Percentiles rank a stretch among this genome's conserved stretches.
Evolutionary conservation across 73 alveolate genomes (phyloP).

Genomic region (Blepharisma stoltei): DNA sequence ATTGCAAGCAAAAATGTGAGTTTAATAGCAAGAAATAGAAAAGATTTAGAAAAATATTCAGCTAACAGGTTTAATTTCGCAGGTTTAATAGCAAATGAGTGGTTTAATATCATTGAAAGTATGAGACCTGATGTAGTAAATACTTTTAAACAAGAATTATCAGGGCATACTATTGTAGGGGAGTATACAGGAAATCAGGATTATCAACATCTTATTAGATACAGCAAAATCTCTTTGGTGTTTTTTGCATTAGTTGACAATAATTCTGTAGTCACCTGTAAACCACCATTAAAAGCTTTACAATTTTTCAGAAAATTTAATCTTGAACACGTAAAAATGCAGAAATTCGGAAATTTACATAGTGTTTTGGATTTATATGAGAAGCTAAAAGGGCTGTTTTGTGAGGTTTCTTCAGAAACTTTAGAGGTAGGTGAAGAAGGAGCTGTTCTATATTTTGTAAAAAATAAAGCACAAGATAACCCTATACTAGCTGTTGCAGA

Average conservation of each 20-base stretch:
- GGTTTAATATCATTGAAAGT: slow-evolving; percentile 75
- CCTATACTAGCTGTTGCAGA: slow-evolving; percentile 37
- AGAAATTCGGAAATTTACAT: slow-evolving; percentile 58
- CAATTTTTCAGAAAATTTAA: slow-evolving; percentile 62
- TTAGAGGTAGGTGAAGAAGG: slow-evolving; percentile 92
- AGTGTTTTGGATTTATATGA: slow-evolving; percentile 58
- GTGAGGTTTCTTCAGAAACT: slow-evolving; percentile 64
- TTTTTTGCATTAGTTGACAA: slow-evolving; percentile 90
- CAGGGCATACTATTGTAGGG: slow-evolving; percentile 83
- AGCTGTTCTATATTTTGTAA: slow-evolving; percentile 78
- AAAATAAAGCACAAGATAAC: slow-evolving; percentile 26
- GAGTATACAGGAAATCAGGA: slow-evolving; percentile 92
- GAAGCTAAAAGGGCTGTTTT: slow-evolving; percentile 48
- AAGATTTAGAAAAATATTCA: slow-evolving; percentile 58
- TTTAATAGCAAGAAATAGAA: slow-evolving; percentile 60
- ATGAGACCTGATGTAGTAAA: slow-evolving; percentile 60
- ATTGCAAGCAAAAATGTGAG: slow-evolving; percentile 86
- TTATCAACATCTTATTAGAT: slow-evolving; percentile 84
- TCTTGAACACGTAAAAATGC: slow-evolving; percentile 63
- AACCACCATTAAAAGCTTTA: slow-evolving; percentile 69
- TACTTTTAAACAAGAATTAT: slow-evolving; percentile 62
- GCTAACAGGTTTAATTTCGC: slow-evolving; percentile 67
- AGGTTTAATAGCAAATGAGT: slow-evolving; percentile 74
- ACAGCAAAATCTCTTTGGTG: slow-evolving; percentile 66
- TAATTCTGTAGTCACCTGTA: slow-evolving; percentile 64